Evolutionary conservation across 2,329 filamentous ascomycete genomes (phyloP).

Genomic region (Knufia petricola): DNA sequence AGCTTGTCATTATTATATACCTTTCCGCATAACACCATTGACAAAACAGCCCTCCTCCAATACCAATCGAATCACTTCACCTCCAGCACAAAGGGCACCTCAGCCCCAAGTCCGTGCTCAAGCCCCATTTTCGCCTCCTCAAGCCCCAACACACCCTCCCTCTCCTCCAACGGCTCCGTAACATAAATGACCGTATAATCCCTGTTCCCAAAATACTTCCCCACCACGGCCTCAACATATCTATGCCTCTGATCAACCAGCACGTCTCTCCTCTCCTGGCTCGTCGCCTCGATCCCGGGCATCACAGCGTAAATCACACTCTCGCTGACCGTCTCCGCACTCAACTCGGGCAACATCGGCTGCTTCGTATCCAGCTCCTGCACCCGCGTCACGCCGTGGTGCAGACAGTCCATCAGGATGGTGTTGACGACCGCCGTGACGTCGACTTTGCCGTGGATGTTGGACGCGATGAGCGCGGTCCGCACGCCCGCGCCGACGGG

Average conservation of each 20-base stretch:
- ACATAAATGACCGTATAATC: constrained; percentile 2
- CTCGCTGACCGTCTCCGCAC: neutral
- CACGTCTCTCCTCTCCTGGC: neutral
- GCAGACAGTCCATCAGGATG: constrained; percentile 8
- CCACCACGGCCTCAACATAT: neutral
- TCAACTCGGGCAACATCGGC: neutral
- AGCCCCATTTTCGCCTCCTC: neutral
- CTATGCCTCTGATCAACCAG: neutral
- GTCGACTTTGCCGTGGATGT: neutral
- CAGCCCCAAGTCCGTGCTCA: neutral
- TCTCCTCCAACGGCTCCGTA: no score
- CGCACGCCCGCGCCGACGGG: neutral
- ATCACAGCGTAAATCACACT: neutral
- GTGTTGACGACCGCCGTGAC: constrained; percentile 1
- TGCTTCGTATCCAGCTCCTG: neutral
- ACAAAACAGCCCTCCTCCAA: no score
- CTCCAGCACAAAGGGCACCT: constrained; percentile 2
- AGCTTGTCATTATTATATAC: no score
- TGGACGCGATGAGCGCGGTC: neutral
- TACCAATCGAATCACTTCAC: neutral
- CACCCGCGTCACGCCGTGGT: constrained; percentile 1
- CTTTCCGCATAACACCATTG: no score
- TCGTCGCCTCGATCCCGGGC: neutral
- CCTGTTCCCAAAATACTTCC: constrained; percentile 3
- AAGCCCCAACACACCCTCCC: neutral